Base-by-base conservation (phyloP, 2,329 filamentous ascomycete species). In the Hypomyces rosellus region DNA sequence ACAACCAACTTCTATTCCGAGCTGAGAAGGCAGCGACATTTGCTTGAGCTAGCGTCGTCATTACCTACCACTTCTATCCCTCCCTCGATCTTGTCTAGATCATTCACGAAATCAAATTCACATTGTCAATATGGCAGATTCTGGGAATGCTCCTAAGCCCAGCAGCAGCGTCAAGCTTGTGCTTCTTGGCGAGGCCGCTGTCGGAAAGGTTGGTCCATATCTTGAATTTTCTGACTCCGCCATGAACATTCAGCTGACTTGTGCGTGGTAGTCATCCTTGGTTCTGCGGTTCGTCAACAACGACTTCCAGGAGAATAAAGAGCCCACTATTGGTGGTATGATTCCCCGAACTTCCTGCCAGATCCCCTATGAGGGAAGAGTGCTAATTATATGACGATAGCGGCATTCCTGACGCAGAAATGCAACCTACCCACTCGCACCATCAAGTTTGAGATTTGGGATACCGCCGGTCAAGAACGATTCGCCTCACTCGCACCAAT, bases 101-200 rank as follows among this genome's bases (percentile, higher is more conserved):
- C 38, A 33, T 25, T 25, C 12, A 15, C 15, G 9, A n/a, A 30
- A 34, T 14, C 20, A 6, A 16, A 15, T 18, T 20, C 4, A 34
- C 30, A 47, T 33, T 30, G 47, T 52, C 52, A 62, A 46, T 37
- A 72, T 72, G 70, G 66, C 70, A 54, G 70, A 72, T 55, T 75
- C 82, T 51, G 61, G 62, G 66, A 82, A 81, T 61, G 76, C 80
- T 66, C 87, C 89, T 54, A 99, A 97, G 77, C 93, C 93, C 56
- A 97, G 91, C 79, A 97, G 91, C 84, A 99, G 93, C 76, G 93
- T 99, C 70, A 99, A 99, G 85, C 86, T 99, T 61, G 93, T 99
- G 58, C 82, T 99, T 66, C 85, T 99, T 52, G 93, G 93, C 60
- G 93, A 99, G 75, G 93, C 93, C 57, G 93, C 93, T 54, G 93